phyloP scores from a whole-genome alignment of 2,329 filamentous ascomycete species.

The Talaromyces amestolkiae region DNA sequence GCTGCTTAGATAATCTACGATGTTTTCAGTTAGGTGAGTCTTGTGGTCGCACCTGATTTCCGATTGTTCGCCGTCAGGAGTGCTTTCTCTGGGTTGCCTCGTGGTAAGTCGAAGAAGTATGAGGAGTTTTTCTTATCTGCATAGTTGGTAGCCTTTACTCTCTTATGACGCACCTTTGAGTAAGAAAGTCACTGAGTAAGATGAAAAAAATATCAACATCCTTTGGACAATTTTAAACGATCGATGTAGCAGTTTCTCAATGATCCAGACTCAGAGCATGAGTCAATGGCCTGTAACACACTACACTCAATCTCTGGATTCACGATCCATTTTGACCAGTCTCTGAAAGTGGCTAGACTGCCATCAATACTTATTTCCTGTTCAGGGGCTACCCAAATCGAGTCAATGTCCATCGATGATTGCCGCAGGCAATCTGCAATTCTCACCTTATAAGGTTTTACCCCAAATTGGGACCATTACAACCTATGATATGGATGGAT shows the following conservation, averaged over 20 bases:
- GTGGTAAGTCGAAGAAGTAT: conserved; percentile 1
- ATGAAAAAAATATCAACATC: not conserved
- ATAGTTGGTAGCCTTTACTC: conserved; percentile 5
- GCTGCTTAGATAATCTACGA: not conserved
- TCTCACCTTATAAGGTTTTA: conserved; percentile 2
- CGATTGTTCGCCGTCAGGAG: conserved; percentile 15
- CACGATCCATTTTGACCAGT: not conserved
- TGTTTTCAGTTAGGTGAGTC: not conserved
- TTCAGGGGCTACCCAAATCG: not conserved
- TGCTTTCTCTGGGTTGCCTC: conserved; percentile 12
- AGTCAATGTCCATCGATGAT: conserved; percentile 16
- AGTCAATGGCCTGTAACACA: not conserved
- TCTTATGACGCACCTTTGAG: conserved; percentile 12
- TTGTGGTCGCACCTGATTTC: conserved; percentile 22
- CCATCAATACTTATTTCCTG: not conserved
- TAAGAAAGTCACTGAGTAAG: not conserved
- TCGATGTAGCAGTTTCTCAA: not conserved
- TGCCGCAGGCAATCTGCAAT: conserved; percentile 6
- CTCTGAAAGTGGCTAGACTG: not conserved
- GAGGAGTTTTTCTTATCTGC: conserved; percentile 9
- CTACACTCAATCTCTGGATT: not conserved
- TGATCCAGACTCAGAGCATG: not conserved
- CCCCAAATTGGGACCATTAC: not conserved
- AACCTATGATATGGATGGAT: conserved; percentile 28
- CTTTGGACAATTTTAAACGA: not conserved